Conservation (phyloP, 345 rosid species). For the Eucalyptus brandiana region DNA sequence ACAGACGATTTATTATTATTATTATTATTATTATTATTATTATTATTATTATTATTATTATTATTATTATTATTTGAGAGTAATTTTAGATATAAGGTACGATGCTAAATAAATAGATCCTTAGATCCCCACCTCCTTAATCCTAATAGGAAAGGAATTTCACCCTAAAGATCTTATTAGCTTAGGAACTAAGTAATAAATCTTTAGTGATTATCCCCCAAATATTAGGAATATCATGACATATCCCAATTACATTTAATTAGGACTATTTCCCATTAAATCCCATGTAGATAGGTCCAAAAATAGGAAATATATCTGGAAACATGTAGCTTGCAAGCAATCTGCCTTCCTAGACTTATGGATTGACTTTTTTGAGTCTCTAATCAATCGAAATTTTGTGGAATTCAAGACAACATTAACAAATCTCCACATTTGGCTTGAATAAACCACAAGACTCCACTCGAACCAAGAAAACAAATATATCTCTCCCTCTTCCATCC, state of each 20-base stretch:
- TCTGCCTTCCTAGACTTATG: background rate
- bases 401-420: background rate
- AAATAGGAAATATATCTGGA: background rate
- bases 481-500: background rate
- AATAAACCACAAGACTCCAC: background rate
- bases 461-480: background rate
- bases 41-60: no score
- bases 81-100: background rate
- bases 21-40: no score
- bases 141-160: no score
- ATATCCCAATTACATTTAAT: background rate
- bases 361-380: background rate
- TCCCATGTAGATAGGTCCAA: background rate
- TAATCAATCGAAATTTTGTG: background rate
- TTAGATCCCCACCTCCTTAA: background rate
- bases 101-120: background rate
- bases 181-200: background rate
- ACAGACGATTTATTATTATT: background rate
- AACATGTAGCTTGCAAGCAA: background rate
- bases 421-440: background rate
- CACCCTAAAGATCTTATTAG: background rate
- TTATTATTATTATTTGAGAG: background rate
- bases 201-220: background rate
- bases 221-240: background rate
- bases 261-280: background rate